Percentiles rank a stretch among this genome's conserved stretches.
These are phyloP conservation scores for Paxillus involutus DNA, from an alignment of 768 basidiomycete genomes.

Conservation along the genomic window DNA sequence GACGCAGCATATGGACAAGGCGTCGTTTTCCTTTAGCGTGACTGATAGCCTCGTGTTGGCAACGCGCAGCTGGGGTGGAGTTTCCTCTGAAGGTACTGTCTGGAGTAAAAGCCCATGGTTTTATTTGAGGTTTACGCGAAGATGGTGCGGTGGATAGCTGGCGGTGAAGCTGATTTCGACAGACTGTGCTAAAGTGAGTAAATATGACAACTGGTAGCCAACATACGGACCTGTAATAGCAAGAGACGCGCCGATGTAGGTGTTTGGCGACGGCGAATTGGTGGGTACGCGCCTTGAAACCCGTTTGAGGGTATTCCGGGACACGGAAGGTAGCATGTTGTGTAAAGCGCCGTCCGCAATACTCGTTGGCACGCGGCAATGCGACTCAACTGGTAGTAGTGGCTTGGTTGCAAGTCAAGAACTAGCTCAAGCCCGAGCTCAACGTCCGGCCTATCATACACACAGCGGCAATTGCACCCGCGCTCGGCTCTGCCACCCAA, in stretches of 20 bases:
- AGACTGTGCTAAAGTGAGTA: not conserved
- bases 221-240: not conserved
- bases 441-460: no score
- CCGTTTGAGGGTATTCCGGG: conserved; percentile 20
- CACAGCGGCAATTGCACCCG: no score
- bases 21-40: conserved; percentile 36
- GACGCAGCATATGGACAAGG: conserved; percentile 40
- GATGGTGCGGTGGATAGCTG: conserved; percentile 4
- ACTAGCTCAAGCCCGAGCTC: no score
- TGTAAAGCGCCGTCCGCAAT: not conserved
- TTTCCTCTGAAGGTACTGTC: conserved; percentile 27
- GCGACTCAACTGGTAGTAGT: no score
- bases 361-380: no score
- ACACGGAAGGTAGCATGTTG: conserved; percentile 23
- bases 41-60: conserved; percentile 31
- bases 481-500: no score
- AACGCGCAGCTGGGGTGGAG: conserved; percentile 25
- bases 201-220: not conserved
- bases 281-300: not conserved
- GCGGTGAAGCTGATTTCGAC: not conserved
- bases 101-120: conserved; percentile 28
- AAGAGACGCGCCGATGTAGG: not conserved
- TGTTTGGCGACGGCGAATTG: not conserved
- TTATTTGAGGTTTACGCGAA: conserved; percentile 11
- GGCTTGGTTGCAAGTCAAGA: no score